phyloP scores from a whole-genome alignment of 2,329 filamentous ascomycete genomes.

The Pestalotiopsis sp. region DNA sequence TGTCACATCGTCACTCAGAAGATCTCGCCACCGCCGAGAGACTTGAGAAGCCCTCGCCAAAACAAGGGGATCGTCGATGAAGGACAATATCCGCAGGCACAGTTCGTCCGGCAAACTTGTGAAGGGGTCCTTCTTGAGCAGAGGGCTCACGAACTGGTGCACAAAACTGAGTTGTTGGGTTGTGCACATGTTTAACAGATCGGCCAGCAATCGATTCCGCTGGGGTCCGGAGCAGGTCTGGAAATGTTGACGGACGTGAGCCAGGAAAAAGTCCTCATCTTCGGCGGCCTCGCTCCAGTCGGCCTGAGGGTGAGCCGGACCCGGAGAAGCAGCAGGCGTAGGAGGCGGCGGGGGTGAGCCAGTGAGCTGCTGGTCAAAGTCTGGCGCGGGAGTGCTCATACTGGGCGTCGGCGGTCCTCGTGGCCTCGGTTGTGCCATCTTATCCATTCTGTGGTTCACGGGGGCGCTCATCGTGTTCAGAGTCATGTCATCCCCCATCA shows the following conservation, averaged over 20 bases:
- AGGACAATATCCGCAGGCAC: conserved; percentile 88
- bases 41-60: conserved; percentile 92
- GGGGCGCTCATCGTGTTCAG: conserved; percentile 48
- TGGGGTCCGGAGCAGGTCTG: conserved; percentile 74
- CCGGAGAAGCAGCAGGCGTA: conserved; percentile 66
- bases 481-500: conserved; percentile 58
- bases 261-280: conserved; percentile 80
- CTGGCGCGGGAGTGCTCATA: conserved; percentile 65
- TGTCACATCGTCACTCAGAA: conserved; percentile 94
- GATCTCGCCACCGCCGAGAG: conserved; percentile 90
- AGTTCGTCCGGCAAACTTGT: conserved; percentile 89
- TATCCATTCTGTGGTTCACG: conserved; percentile 52
- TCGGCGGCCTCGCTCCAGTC: conserved; percentile 80
- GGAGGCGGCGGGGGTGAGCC: conserved; percentile 66
- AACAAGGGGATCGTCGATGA: conserved; percentile 95
- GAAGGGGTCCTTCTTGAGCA: conserved; percentile 96
- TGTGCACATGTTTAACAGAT: conserved; percentile 90
- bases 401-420: conserved; percentile 67
- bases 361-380: conserved; percentile 63
- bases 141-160: conserved; percentile 90
- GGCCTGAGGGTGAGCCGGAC: conserved; percentile 60
- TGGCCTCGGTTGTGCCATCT: conserved; percentile 51
- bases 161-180: conserved; percentile 95
- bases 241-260: conserved; percentile 80
- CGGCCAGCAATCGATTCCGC: conserved; percentile 79